A percentile compares a stretch with the other conserved stretches of the same genome.
Evolutionary conservation across 345 rosid genomes (phyloP).

Genomic region (rapeseed (Brassica napus)): DNA sequence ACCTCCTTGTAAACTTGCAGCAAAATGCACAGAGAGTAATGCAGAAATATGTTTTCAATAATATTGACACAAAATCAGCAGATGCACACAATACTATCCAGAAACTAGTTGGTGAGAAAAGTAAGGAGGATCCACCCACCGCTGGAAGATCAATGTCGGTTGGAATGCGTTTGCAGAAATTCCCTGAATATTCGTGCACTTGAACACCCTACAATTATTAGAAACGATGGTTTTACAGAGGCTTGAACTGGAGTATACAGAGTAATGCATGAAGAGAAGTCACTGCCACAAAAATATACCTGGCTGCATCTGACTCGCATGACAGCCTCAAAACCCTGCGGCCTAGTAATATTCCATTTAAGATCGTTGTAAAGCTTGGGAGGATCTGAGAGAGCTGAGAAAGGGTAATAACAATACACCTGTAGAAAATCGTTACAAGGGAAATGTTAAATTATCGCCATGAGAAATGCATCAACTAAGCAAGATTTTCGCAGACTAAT

Average conservation of each 20-base stretch:
- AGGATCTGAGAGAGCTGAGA: conserved; percentile 78
- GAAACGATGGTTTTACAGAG: conserved; percentile 2
- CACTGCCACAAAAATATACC: conserved; percentile 46
- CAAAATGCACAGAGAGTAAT: too few species aligned
- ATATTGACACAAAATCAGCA: background rate
- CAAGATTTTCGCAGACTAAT: background rate
- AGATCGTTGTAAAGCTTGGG: conserved; percentile 96
- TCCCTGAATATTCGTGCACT: conserved; percentile 92
- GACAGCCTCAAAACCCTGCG: conserved; percentile 98
- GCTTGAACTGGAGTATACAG: conserved; percentile 9
- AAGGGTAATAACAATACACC: conserved; percentile 90
- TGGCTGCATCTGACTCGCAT: conserved; percentile 97
- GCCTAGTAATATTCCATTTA: conserved; percentile 95
- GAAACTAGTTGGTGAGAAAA: conserved; percentile 12
- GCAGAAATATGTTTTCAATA: conserved; percentile 7
- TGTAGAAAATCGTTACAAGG: conserved; percentile 37
- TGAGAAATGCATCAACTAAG: conserved; percentile 9
- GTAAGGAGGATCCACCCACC: conserved; percentile 31
- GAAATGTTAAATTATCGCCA: background rate
- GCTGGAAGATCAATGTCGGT: conserved; percentile 39
- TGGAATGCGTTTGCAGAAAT: conserved; percentile 82
- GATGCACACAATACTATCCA: conserved; percentile 7
- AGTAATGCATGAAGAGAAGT: conserved; percentile 15
- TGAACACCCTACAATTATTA: conserved; percentile 73
- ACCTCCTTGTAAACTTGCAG: background rate